Evolutionary conservation across 176 grass and related monocot species (phyloP), one percentile per base, ranked within the genome.

Genomic region (Paspalum notatum): DNA sequence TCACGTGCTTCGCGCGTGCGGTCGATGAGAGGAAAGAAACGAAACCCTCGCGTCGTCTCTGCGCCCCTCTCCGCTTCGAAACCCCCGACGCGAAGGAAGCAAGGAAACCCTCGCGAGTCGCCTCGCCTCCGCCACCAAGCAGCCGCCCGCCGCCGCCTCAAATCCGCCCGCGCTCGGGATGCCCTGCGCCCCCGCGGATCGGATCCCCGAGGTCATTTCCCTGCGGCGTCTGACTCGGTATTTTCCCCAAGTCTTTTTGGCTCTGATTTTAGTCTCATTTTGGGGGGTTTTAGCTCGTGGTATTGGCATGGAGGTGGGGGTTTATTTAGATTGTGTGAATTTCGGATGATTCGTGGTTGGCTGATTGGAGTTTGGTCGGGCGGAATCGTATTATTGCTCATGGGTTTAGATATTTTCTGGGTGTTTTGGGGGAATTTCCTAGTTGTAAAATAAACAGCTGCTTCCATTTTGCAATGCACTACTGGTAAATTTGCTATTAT

Each of bases 1-100:
- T 88, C 81, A 88, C 81, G 81, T 84, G 86, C 68, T 14, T 7
- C 37, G 45, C 62, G 69, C 76, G 87, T 89, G 87, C 51, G 13
- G 44, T 2, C 46, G 51, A 6, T 42, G 53, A 45, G 66, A 20
- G 66, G 83, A 82, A 71, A 71, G 83, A 86, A 81, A 61, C 78
- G 82, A 86, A 86, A 75, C 87, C 87, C 83, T 85, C 51, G 87
- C 26, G 50, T 75, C 57, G 83, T 78, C 79, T 61, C 65, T 21
- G 38, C 82, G 73, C 62, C 73, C 4, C 4, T 54, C 76, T 72
- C 78, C 57, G 82, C 82, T 82, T 81, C 72, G 83, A 85, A 89
- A 81, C 71, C 71, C 87, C 78, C 58, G 72, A 77, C 72, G 59
- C 72, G 56, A 86, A 85, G 88, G 22, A 66, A 77, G 83, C 12